phyloP scores from a whole-genome alignment of 768 basidiomycete genomes.

The Porphyrellus cyaneotinctus region DNA sequence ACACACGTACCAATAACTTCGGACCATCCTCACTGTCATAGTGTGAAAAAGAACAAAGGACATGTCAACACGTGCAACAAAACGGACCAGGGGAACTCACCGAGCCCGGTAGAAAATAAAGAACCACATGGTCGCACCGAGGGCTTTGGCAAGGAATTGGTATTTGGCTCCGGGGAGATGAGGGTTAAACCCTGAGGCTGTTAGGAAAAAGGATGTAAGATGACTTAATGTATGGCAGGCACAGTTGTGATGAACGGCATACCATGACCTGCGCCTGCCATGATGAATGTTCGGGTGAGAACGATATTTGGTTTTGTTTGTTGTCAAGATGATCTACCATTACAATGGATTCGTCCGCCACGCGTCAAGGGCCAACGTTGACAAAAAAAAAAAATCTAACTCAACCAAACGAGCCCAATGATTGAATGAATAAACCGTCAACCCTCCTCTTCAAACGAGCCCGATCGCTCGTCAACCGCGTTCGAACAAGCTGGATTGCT shows the following conservation, averaged over 20 bases:
- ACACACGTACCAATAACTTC: conserved; percentile 55
- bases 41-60: background rate
- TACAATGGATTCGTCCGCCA: too few species aligned
- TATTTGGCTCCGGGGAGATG: conserved; percentile 78
- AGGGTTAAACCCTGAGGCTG: conserved; percentile 81
- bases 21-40: conserved; percentile 65
- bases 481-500: too few species aligned
- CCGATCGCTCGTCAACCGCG: too few species aligned
- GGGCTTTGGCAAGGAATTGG: conserved; percentile 73
- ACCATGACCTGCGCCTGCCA: conserved; percentile 34
- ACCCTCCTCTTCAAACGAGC: too few species aligned
- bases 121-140: conserved; percentile 98
- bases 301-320: conserved; percentile 26
- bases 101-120: conserved; percentile 95
- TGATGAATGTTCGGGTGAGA: conserved; percentile 24
- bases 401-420: too few species aligned
- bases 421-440: too few species aligned
- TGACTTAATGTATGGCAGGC: conserved; percentile 1
- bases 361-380: too few species aligned
- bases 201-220: background rate
- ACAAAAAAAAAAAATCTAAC: too few species aligned
- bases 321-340: background rate
- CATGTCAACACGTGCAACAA: background rate
- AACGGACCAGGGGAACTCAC: conserved; percentile 44
- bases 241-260: conserved; percentile 6